These are phyloP conservation scores for Coemansia sp. DNA, from an alignment of 192 early-diverging fungal genomes.

Conservation along the genomic window DNA sequence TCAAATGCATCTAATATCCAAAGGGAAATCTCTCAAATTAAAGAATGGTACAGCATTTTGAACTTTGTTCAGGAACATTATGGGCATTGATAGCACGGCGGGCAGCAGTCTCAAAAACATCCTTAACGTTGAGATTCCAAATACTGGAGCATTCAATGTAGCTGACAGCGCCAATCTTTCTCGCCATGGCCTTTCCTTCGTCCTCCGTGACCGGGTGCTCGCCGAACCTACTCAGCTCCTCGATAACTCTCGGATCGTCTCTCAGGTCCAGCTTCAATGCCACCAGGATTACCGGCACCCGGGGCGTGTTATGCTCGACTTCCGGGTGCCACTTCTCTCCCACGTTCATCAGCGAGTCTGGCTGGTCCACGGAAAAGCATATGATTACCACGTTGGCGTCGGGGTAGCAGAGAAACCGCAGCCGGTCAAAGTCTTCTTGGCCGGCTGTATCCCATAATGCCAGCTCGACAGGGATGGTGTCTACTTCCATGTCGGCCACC, in stretches of 20 bases:
- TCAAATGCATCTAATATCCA: no score
- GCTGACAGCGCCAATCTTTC: conserved; percentile 69
- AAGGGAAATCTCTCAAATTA: no score
- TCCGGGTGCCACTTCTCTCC: conserved; percentile 45
- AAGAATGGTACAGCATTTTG: conserved; percentile 41
- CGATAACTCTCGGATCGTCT: conserved; percentile 14
- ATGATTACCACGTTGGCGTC: conserved; percentile 91
- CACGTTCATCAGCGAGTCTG: conserved; percentile 80
- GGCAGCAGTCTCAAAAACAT: conserved; percentile 64
- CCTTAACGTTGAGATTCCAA: conserved; percentile 28
- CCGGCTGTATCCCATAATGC: conserved; percentile 96
- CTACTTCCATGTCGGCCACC: conserved; percentile 82
- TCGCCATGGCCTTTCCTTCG: conserved; percentile 66
- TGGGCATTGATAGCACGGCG: conserved; percentile 49
- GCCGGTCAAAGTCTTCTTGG: conserved; percentile 96
- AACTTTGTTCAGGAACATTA: background rate
- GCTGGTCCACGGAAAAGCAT: conserved; percentile 85
- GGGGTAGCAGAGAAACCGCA: conserved; percentile 90
- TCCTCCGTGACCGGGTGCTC: conserved; percentile 40
- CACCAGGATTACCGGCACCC: conserved; percentile 29
- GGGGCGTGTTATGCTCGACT: conserved; percentile 17
- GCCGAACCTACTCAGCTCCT: conserved; percentile 36
- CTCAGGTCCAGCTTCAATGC: conserved; percentile 53
- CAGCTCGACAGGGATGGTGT: conserved; percentile 75
- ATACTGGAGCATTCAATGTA: conserved; percentile 83